Conservation (phyloP, 345 rosid species). For the Arabidopsis arenosa region DNA sequence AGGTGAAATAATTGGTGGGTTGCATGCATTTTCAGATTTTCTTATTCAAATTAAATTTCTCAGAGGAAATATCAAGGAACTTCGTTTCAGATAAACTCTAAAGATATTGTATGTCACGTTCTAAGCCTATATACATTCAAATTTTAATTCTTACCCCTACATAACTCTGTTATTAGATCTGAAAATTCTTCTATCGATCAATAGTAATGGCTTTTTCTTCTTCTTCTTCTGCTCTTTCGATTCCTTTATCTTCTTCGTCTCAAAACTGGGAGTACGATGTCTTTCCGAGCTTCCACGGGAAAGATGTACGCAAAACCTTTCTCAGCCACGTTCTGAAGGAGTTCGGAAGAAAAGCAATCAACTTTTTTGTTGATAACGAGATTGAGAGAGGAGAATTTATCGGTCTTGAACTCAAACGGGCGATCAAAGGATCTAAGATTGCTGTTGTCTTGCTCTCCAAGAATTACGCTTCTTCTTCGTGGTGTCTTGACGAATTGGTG, state of each 20-base stretch:
- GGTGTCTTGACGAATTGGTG: constrained; percentile 18
- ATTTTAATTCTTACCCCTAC: too few relatives aligned
- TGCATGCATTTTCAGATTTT: too few relatives aligned
- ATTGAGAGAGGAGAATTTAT: background rate
- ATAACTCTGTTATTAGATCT: too few relatives aligned
- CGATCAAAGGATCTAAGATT: background rate
- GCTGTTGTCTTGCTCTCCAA: background rate
- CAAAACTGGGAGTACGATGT: background rate
- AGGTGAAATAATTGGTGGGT: too few relatives aligned
- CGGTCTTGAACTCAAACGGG: background rate
- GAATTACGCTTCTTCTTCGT: background rate
- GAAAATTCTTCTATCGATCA: too few relatives aligned
- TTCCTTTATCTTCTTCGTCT: background rate
- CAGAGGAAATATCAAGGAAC: too few relatives aligned
- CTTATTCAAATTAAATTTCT: too few relatives aligned
- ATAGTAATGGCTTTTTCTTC: too few relatives aligned
- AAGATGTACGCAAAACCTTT: background rate
- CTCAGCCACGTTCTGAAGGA: background rate
- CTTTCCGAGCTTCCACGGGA: background rate
- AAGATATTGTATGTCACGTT: too few relatives aligned
- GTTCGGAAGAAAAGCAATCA: background rate
- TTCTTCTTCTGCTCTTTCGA: background rate
- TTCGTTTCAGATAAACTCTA: too few relatives aligned
- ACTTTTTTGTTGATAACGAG: background rate
- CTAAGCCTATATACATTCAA: too few relatives aligned